Base-by-base conservation (phyloP, 73 alveolate species). In the Effrenium voratum region DNA sequence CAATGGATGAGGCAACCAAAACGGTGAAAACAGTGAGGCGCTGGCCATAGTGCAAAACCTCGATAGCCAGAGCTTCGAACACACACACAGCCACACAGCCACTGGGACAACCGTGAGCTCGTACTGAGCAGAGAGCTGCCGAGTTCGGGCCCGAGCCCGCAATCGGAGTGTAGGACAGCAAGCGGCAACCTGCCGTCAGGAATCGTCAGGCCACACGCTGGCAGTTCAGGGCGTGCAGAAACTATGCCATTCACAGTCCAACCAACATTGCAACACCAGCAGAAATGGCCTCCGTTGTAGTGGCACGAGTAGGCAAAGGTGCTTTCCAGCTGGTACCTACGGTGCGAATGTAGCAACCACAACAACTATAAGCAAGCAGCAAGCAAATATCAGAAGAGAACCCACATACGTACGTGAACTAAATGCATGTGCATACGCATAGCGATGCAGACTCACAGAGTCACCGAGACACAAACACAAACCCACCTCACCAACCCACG, bases 101-200 rank as follows among this genome's bases (percentile, higher is more conserved):
- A n/a, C n/a, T n/a, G n/a, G n/a, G n/a, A n/a, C n/a, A n/a, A n/a
- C n/a, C n/a, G n/a, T n/a, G n/a, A n/a, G n/a, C n/a, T n/a, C n/a
- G n/a, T 41, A 19, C 49, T 44, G 68, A 46, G 95, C 85, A 22
- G 15, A 45, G 28, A 28, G 38, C 95, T 12, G 97, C 97, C 30
- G 97, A 90, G 57, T 90, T 90, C 24, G 97, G 97, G 24, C 97
- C 97, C 4, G 97, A 90, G 75, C 97, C 97, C 30, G 97, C 97
- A 19, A 90, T 90, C 57, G 97, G 97, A 55, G 97, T 90, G 87
- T 90, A 90, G 87, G 97, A 90, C 30, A 90, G 83, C 34, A 90
- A 87, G 43, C 97, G 86, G 57, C 87, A 77, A 70, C 97, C 97
- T 87, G 63, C 60, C 44, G 47, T 19, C 30, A 30, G 63, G 8